Base-by-base conservation (phyloP, 169 alveolate species). In the Plasmodium coatneyi region DNA sequence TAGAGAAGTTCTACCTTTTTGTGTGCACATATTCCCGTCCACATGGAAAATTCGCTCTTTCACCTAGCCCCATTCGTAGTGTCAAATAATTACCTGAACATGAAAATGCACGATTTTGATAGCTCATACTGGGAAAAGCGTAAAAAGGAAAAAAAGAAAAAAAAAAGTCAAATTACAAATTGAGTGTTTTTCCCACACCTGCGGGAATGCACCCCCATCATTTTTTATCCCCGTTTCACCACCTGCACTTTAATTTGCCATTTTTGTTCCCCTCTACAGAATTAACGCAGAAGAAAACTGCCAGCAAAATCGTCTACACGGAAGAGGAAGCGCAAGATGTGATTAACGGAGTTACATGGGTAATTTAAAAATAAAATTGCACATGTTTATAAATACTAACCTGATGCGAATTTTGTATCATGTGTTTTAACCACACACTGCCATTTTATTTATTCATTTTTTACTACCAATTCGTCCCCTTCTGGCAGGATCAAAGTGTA, bases 401-500 rank as follows among this genome's bases (percentile, higher is more conserved):
- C 60, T 0, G 60, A 22, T 16, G 60, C 14, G 9, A 49, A 49
- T 49, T 49, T 16, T 49, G 25, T 49, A 49, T 49, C 6, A 12
- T 49, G 19, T 22, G 16, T n/a, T 25, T 4, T 72, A 72, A 34
- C 25, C 25, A 1, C 22, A n/a, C 9, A 80, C 5, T 39, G 32
- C 22, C 16, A 32, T 78, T 10, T 76, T 36, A 32, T 7, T 78
- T 78, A 9, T 39, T n/a, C 46, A 19, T 39, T 19, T 80, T 41
- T 10, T 19, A 7, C 30, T 46, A 3, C 5, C 0, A 5, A 16
- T 6, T 5, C 10, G 7, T 71, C 43, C 36, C 46, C 39, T 16
- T 52, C 6, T n/a, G n/a, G 41, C 71, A 86, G 93, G 70, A 39
- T 1, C 71, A 90, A 66, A 78, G 54, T 66, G 82, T 90, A 22